Conservation (phyloP, 805 yeast species). For the Metschnikowia noctiluminum region DNA sequence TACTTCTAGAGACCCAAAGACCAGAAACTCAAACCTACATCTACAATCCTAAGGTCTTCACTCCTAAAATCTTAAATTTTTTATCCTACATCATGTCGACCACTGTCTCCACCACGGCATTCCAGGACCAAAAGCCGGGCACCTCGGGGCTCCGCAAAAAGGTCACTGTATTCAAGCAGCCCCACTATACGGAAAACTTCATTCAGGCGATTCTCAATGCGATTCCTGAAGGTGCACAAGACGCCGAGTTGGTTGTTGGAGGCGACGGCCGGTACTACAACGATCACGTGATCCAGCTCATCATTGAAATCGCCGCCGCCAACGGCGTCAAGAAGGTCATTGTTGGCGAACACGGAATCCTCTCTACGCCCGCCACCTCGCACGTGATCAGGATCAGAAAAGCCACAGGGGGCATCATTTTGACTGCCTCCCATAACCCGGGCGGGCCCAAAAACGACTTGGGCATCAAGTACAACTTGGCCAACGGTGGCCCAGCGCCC, state of each 20-base stretch:
- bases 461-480: conserved; percentile 92
- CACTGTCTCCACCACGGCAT: conserved; percentile 63
- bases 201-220: conserved; percentile 81
- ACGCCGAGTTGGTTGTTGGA: conserved; percentile 81
- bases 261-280: conserved; percentile 97
- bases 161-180: conserved; percentile 76
- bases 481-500: conserved; percentile 98
- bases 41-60: too few species aligned
- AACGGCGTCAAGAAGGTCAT: conserved; percentile 84
- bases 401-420: conserved; percentile 90
- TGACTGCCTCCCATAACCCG: conserved; percentile 96
- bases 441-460: conserved; percentile 92
- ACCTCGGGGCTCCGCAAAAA: conserved; percentile 95
- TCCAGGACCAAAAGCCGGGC: conserved; percentile 93
- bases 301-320: conserved; percentile 82
- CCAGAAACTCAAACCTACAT: too few species aligned
- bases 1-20: too few species aligned
- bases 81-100: conserved; percentile 15
- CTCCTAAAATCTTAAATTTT: neutral
- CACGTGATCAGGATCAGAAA: conserved; percentile 74
- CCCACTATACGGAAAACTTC: conserved; percentile 87
- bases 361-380: conserved; percentile 97
- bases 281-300: conserved; percentile 72
- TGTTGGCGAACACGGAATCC: conserved; percentile 82
- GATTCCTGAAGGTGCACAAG: conserved; percentile 83